A percentile compares a stretch with the other conserved stretches of the same genome.
Evolutionary conservation across 768 basidiomycete genomes (phyloP).

Genomic region (Russula ochroleuca): DNA sequence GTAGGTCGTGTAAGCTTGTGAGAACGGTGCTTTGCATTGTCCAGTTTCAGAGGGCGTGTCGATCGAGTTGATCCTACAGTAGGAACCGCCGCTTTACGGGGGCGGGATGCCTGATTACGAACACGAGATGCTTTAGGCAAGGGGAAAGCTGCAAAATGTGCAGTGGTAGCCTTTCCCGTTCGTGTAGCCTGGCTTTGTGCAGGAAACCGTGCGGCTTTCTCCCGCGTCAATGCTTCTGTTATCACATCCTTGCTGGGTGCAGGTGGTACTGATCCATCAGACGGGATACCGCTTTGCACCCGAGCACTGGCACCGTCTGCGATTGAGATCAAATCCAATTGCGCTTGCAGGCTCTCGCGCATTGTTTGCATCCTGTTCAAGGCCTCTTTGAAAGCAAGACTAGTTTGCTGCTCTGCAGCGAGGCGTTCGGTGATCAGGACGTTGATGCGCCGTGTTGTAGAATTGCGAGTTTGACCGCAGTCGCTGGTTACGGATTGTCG

Average conservation of each 20-base stretch:
- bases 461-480: conserved; percentile 16
- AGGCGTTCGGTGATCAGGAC: conserved; percentile 26
- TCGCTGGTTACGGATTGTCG: conserved; percentile 11
- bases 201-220: conserved; percentile 20
- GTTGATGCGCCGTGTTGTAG: conserved; percentile 15
- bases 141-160: conserved; percentile 14
- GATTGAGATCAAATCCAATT: conserved; percentile 5
- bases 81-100: conserved; percentile 1
- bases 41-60: conserved; percentile 12
- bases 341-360: conserved; percentile 26
- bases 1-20: background rate
- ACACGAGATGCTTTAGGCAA: conserved; percentile 16
- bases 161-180: conserved; percentile 4
- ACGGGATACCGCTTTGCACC: conserved; percentile 8
- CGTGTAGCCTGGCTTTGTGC: conserved; percentile 9
- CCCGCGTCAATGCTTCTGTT: conserved; percentile 6
- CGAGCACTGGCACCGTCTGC: conserved; percentile 18
- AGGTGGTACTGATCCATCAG: conserved; percentile 13
- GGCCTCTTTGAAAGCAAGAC: conserved; percentile 15
- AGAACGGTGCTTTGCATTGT: conserved; percentile 1
- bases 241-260: conserved; percentile 24
- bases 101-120: conserved; percentile 13
- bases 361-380: conserved; percentile 25
- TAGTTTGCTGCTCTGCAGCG: conserved; percentile 19
- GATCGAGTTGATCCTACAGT: background rate